phyloP scores from a whole-genome alignment of 257 asterid genomes.

The Fraxinus cuspidata region DNA sequence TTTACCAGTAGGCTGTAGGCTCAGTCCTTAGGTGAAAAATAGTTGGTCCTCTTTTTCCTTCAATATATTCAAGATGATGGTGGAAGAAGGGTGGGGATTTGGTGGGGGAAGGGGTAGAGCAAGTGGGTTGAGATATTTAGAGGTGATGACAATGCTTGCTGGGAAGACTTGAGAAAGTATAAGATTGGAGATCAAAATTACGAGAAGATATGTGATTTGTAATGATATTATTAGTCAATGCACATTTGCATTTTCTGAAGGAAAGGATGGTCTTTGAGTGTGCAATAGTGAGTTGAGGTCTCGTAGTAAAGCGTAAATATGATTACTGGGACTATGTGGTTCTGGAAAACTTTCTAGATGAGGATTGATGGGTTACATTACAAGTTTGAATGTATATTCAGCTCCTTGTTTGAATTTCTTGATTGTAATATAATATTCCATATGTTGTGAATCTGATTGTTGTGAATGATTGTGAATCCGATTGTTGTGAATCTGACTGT shows the following conservation, averaged over 20 bases:
- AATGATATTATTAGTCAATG: not conserved
- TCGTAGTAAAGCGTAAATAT: not conserved
- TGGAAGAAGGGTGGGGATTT: not conserved
- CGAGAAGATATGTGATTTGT: not conserved
- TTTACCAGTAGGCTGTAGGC: not conserved
- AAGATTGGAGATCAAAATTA: not conserved
- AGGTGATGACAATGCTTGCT: not conserved
- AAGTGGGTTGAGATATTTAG: not conserved
- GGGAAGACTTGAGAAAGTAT: not conserved
- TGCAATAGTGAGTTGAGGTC: not conserved
- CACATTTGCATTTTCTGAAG: not conserved
- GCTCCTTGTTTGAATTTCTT: constrained; percentile 6
- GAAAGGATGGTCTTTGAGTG: not conserved
- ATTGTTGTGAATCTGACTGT: too few relatives aligned
- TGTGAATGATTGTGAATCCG: too few relatives aligned
- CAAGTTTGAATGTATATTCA: not conserved
- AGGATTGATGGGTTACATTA: not conserved
- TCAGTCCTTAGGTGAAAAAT: not conserved
- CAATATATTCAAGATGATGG: not conserved
- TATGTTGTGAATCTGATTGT: too few relatives aligned
- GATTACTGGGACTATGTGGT: not conserved
- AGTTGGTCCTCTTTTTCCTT: not conserved
- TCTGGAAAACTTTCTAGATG: not conserved
- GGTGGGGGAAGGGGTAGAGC: not conserved
- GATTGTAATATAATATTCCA: too few relatives aligned